Base-by-base conservation (phyloP, 106 monocot species). In the Amphibolis antarctica region DNA sequence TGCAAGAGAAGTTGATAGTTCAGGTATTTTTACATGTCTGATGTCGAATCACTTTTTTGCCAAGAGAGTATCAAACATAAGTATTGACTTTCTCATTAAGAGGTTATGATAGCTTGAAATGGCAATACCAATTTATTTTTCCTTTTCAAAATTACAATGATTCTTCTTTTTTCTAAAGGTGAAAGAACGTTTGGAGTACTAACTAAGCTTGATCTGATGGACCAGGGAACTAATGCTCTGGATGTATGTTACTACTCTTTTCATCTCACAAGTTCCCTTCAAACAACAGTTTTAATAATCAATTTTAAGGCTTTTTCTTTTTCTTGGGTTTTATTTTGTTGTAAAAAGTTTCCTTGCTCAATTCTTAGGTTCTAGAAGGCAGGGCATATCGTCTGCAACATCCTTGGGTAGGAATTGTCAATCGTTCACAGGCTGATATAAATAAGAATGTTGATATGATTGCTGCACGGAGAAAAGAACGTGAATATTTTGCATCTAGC, bases 181-280 rank as follows among this genome's bases (percentile, higher is more conserved):
- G 96, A 96, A 63, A 80, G 96, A 68, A 90, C 96, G n/a, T 96
- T 96, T 84, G 96, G 96, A 70, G 96, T 96, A 57, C 46, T 96
- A 36, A 96, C 96, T 28, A 96, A 96, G 79, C 96, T 96, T 74
- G 96, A 96, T 85, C 64, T 96, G 59, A 96, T 96, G 96, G 96
- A 96, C 75, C 71, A 90, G 82, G 96, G 96, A 60, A 96, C 96
- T 69, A 96, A 96, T 79, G 96, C 96, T 74, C 72, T 85, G 46
- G 96, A 96, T 80, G 96, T 96, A 85, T 44, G 82, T 47, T 57
- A 23, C 44, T 52, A 36, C 13, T 47, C 42, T 36, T 28, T 19
- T 53, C 1, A 18, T 42, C 15, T 54, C 60, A 48, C 48, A 9
- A 31, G 13, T 67, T 53, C 24, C 53, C 20, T 26, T 1, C 47